phyloP scores from a whole-genome alignment of 306 rosid genomes.

The Pyrus betulifolia region DNA sequence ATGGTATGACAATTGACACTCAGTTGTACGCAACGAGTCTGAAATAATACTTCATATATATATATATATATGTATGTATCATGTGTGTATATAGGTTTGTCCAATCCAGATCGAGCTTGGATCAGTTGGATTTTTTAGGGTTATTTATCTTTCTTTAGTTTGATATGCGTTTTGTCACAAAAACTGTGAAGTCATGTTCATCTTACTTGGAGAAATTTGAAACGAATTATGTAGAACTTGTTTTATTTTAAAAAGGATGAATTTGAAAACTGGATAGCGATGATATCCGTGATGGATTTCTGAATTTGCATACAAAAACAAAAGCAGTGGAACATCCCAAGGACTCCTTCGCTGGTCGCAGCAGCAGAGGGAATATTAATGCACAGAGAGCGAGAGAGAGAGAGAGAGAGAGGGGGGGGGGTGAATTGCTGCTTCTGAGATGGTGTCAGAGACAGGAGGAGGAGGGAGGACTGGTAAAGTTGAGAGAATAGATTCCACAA shows the following conservation, averaged over 20 bases:
- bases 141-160: background rate
- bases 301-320: background rate
- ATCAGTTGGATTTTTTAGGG: background rate
- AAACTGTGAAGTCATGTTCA: background rate
- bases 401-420: background rate
- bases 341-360: constrained; percentile 11
- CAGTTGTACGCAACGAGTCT: background rate
- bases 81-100: too few species aligned
- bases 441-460: background rate
- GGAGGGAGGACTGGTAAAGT: constrained; percentile 11
- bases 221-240: background rate
- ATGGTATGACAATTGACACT: background rate
- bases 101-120: background rate
- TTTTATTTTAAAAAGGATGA: background rate
- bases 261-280: background rate
- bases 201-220: background rate
- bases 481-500: constrained; percentile 50
- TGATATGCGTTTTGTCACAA: background rate
- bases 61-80: too few species aligned
- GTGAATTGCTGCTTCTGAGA: background rate
- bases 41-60: background rate
- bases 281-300: constrained; percentile 22
- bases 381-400: background rate
- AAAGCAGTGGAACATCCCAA: constrained; percentile 23
- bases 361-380: constrained; percentile 29